These are phyloP conservation scores for Suhomyces bokatorum DNA, from an alignment of 1,139 yeast genomes.

Conservation along the genomic window DNA sequence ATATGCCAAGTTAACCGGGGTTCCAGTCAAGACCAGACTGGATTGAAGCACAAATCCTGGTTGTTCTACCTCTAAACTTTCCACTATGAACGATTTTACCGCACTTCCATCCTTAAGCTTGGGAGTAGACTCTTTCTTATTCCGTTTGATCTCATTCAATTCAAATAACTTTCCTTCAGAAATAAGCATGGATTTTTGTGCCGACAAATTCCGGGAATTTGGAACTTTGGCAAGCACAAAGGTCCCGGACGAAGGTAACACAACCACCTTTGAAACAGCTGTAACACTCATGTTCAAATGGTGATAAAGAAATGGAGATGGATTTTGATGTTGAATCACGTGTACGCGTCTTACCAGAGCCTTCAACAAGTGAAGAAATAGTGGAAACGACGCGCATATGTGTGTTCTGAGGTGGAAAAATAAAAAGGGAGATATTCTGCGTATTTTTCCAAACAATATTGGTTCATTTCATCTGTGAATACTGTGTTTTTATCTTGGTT, in stretches of 20 bases:
- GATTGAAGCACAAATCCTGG: constrained; percentile 34
- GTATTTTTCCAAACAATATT: too few species aligned
- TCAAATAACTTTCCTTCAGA: constrained; percentile 27
- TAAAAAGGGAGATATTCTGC: too few species aligned
- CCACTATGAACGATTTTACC: constrained; percentile 41
- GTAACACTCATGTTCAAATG: constrained; percentile 16
- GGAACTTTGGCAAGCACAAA: constrained; percentile 30
- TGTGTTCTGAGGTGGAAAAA: background rate
- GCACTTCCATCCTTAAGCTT: constrained; percentile 28
- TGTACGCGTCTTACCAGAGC: background rate
- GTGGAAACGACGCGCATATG: background rate
- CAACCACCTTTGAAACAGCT: constrained; percentile 19
- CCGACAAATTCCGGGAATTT: constrained; percentile 16
- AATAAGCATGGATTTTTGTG: constrained; percentile 25
- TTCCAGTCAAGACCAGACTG: constrained; percentile 42
- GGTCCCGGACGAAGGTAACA: constrained; percentile 20
- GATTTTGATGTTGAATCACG: background rate
- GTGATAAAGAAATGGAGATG: background rate
- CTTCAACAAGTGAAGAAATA: background rate
- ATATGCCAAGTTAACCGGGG: constrained; percentile 45
- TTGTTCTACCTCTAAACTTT: constrained; percentile 14
- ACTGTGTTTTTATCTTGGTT: too few species aligned
- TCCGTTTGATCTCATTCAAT: constrained; percentile 34
- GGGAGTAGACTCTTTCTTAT: constrained; percentile 18
- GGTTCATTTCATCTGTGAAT: too few species aligned